phyloP scores from a whole-genome alignment of 768 basidiomycete species.

The Hygrocybe coccinea region DNA sequence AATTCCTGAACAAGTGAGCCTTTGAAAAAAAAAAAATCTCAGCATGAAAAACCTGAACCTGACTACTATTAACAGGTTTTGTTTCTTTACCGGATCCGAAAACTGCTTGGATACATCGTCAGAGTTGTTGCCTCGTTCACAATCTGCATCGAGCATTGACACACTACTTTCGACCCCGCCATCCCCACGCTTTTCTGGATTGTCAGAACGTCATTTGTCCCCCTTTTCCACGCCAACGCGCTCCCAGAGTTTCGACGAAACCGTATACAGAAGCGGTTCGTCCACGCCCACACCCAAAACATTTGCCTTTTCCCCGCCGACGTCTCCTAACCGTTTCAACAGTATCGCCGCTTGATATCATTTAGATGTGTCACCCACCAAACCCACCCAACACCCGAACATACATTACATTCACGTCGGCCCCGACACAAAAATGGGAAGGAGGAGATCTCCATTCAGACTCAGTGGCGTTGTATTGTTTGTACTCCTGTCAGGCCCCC shows the following conservation, averaged over 20 bases:
- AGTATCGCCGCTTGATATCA: neutral
- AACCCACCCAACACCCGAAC: neutral
- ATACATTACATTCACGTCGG: too few species aligned
- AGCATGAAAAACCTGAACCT: neutral
- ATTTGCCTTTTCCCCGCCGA: neutral
- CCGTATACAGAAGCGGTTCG: slow-evolving; percentile 9
- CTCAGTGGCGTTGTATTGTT: too few species aligned
- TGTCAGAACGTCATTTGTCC: slow-evolving; percentile 8
- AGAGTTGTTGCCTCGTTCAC: slow-evolving; percentile 30
- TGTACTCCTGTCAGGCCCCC: too few species aligned
- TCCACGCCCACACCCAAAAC: slow-evolving; percentile 12
- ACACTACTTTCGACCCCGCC: slow-evolving; percentile 39
- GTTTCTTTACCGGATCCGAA: slow-evolving; percentile 70
- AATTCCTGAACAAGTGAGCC: slow-evolving; percentile 61
- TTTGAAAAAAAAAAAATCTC: too few species aligned
- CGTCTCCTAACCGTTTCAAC: neutral
- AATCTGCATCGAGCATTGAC: slow-evolving; percentile 53
- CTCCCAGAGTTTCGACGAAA: slow-evolving; percentile 7
- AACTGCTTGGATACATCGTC: slow-evolving; percentile 11
- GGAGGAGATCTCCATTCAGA: too few species aligned
- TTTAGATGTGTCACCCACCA: neutral
- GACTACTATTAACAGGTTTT: slow-evolving; percentile 48
- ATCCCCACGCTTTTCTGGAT: slow-evolving; percentile 21
- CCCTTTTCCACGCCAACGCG: slow-evolving; percentile 28
- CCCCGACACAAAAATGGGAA: too few species aligned